Percentiles rank a stretch among this genome's conserved stretches.
Conservation (phyloP, 176 grass and related monocot genomes). For the Lolium rigidum region DNA sequence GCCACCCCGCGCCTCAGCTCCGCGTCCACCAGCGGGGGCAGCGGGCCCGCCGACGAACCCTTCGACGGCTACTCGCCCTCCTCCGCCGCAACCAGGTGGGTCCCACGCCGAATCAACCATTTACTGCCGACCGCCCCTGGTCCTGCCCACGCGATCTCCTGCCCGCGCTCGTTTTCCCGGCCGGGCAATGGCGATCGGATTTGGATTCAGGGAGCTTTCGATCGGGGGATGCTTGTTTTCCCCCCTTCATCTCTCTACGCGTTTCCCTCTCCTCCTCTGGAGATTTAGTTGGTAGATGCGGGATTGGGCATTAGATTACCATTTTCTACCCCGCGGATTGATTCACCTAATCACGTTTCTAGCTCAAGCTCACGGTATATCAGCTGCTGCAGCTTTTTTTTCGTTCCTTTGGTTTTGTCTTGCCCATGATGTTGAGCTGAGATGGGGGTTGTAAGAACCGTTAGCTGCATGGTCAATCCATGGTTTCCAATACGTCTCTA, state of each 20-base stretch:
- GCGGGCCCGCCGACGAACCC: constrained; percentile 38
- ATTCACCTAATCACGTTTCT: constrained; percentile 7
- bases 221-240: constrained; percentile 24
- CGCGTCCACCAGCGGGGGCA: constrained; percentile 49
- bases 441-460: constrained; percentile 38
- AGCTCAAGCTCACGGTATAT: constrained; percentile 20
- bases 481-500: constrained; percentile 30
- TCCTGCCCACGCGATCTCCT: constrained; percentile 45
- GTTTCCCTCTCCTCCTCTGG: background rate
- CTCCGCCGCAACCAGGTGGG: constrained; percentile 60
- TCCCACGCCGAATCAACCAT: constrained; percentile 34
- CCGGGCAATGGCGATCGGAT: constrained; percentile 51
- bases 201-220: constrained; percentile 37
- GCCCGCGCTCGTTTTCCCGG: constrained; percentile 1
- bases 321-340: constrained; percentile 36
- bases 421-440: background rate
- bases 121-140: background rate
- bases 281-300: constrained; percentile 45
- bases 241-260: background rate
- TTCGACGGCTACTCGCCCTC: constrained; percentile 64
- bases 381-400: constrained; percentile 18
- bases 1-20: constrained; percentile 57
- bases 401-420: constrained; percentile 1
- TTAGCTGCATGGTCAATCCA: constrained; percentile 51
- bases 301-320: constrained; percentile 35